These are phyloP conservation scores for Trametes cinnabarina DNA, from an alignment of 768 basidiomycete genomes.

Conservation along the genomic window DNA sequence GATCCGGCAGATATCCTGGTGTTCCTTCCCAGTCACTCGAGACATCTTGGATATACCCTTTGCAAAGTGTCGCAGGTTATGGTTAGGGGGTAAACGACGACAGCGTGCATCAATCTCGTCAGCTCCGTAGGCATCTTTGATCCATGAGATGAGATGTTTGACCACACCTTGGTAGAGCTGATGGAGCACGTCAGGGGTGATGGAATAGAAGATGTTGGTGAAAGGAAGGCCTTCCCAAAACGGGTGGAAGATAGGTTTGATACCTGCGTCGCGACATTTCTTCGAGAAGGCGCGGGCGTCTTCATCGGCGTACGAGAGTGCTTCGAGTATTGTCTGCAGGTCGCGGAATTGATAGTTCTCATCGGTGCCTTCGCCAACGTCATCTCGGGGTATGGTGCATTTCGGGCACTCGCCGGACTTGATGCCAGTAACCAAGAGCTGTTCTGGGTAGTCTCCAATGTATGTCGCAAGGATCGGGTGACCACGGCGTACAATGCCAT, in stretches of 20 bases:
- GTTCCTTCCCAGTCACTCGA: constrained; percentile 26
- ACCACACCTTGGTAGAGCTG: constrained; percentile 31
- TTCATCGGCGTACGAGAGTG: too few relatives aligned
- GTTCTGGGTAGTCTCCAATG: constrained; percentile 29
- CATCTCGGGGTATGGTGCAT: constrained; percentile 7
- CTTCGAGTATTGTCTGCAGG: constrained; percentile 2
- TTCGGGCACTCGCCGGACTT: constrained; percentile 23
- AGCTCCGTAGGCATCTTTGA: constrained; percentile 9
- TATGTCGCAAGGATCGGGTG: constrained; percentile 27
- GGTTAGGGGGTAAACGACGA: constrained; percentile 22
- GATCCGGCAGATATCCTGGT: constrained; percentile 23
- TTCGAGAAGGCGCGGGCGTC: too few relatives aligned
- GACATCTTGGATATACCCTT: constrained; percentile 24
- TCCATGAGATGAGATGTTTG: constrained; percentile 29
- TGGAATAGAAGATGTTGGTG: constrained; percentile 24
- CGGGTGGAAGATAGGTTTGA: constrained; percentile 24
- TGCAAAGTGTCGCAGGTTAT: constrained; percentile 21
- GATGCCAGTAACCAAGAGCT: constrained; percentile 22
- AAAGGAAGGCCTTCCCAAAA: constrained; percentile 30
- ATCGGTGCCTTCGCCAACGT: constrained; percentile 6
- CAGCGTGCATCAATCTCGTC: constrained; percentile 23
- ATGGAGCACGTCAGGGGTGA: constrained; percentile 32
- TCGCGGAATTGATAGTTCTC: background rate
- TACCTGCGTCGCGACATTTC: constrained; percentile 14
- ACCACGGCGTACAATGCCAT: constrained; percentile 19